Percentiles rank a stretch among this genome's conserved stretches.
phyloP scores from a whole-genome alignment of 2,329 filamentous ascomycete genomes.

The Ophiostoma quercus region DNA sequence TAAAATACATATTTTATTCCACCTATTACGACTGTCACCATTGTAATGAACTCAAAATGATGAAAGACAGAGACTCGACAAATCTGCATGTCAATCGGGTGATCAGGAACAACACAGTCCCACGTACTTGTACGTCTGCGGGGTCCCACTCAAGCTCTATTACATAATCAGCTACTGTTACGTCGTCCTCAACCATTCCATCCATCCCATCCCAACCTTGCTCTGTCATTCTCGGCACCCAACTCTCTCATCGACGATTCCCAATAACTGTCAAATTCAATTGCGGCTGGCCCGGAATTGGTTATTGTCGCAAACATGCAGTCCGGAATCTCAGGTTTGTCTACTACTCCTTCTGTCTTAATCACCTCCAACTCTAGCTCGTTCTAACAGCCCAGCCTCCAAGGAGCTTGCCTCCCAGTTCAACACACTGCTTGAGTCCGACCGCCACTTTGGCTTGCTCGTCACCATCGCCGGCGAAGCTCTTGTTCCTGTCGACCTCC shows the following conservation, averaged over 20 bases:
- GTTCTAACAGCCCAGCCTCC: slow-evolving; percentile 52
- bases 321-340: slow-evolving; percentile 68
- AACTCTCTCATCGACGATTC: background rate
- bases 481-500: slow-evolving; percentile 54
- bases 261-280: background rate
- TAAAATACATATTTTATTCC: slow-evolving; percentile 7
- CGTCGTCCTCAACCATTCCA: background rate
- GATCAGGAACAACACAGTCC: background rate
- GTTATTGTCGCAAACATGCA: slow-evolving; percentile 53
- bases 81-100: background rate
- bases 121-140: slow-evolving; percentile 4
- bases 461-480: slow-evolving; percentile 65
- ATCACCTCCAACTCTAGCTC: background rate
- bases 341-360: background rate
- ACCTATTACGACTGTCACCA: background rate
- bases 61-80: background rate
- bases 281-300: slow-evolving; percentile 19
- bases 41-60: too few relatives aligned
- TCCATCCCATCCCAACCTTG: slow-evolving; percentile 1
- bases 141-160: background rate
- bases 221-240: background rate
- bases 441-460: slow-evolving; percentile 62
- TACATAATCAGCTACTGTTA: background rate
- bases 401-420: slow-evolving; percentile 71
- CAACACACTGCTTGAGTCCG: slow-evolving; percentile 59